Evolutionary conservation across 1,284 basidiomycete genomes (phyloP), one percentile per base, ranked within the genome.

Genomic region (Waitea zeae): DNA sequence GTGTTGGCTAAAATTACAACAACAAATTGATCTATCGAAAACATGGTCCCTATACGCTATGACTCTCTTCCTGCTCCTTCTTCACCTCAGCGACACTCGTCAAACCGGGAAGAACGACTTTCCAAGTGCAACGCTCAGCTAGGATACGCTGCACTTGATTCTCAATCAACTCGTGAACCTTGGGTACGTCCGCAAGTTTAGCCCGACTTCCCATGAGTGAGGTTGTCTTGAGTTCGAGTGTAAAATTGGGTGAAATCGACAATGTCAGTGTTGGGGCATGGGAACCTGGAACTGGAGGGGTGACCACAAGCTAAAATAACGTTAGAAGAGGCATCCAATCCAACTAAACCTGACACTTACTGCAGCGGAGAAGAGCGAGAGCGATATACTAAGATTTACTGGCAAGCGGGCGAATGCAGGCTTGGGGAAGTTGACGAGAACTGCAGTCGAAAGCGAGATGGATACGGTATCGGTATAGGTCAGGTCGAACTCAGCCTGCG

Each of bases 191-290:
- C 24, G 77, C 79, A 1, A 86, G 62, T 51, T 84, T 82, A 24
- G 82, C 81, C 27, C 81, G 71, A 43, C 79, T 84, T 26, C 81
- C 81, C 65, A 86, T 71, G 2, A 83, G 61, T 17, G 82, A 86
- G 5, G 70, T 79, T 18, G 75, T 83, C 34, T 70, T 69, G 18
- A 84, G 57, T 43, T 75, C 68, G 9, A 84, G 63, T 3, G 63
- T 67, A 45, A 84, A 79, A 41, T 67, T 61, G 4, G 73, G 27
- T 12, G 44, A 38, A 5, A 40, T 35, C 7, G 41, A 38, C 18
- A 40, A 32, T 13, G 39, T 26, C 15, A 39, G 33, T n/a, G 38
- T 20, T 32, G 39, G 27, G 5, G 44, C 20, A 17, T 33, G 22
- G 17, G 30, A 18, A n/a, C 24, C 37, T 20, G 27, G 36, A 24